Base-by-base conservation (phyloP, 2,329 filamentous ascomycete genomes). In the Akanthomyces uredinophilus region DNA sequence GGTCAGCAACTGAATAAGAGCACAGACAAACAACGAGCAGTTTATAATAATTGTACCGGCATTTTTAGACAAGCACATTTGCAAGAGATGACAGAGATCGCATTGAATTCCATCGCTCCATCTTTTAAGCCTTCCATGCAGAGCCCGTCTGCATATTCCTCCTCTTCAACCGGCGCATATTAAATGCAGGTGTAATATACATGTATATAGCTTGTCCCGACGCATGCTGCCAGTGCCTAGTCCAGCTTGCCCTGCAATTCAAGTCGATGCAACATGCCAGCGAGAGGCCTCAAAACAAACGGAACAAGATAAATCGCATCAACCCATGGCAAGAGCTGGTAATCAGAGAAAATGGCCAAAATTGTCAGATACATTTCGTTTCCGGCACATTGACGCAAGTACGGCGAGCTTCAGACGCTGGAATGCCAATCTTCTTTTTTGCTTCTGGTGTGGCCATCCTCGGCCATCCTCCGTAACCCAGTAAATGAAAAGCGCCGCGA, bases 101-200 rank as follows among this genome's bases (percentile, higher is more conserved):
- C 37, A 29, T 43, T 32, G 37, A 58, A 53, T 46, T 46, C 37
- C 27, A 37, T 22, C 8, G 27, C 24, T 52, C 37, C 49, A 52
- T 53, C 24, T 53, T 53, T 39, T 44, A 16, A 13, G 10, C 24
- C 14, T 60, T 32, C 47, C 20, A 37, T 51, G 60, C 60, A 62
- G 52, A 62, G 22, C 60, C 60, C 7, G 60, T 62, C 60, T 27
- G 60, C 51, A 49, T 22, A 8, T 43, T 41, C 50, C 50, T 47
- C 37, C 43, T 61, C 59, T 54, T 47, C 43, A 14, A 56, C 13
- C n/a, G 35, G 37, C 35, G 35, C 52, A 44, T 35, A 62, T 56
- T 62, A 62, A 37, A 41, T 62, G 53, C 57, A 60, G 57, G n/a
- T 52, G 46, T 46, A 60, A 24, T 50, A 50, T 58, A 43, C 43